Evolutionary conservation across 345 rosid genomes (phyloP).

Genomic region (Eucalyptus pauciflora): DNA sequence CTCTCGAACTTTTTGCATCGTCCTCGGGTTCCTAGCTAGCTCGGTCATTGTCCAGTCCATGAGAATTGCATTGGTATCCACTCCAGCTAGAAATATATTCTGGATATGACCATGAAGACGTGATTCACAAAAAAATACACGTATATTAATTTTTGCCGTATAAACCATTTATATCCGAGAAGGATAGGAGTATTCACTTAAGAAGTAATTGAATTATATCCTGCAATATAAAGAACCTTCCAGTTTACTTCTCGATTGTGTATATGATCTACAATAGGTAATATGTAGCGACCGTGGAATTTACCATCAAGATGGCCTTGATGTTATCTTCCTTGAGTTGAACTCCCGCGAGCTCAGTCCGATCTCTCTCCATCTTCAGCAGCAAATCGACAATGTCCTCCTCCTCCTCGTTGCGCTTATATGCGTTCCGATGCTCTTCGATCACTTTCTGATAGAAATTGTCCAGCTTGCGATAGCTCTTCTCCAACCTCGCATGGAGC

Average conservation of each 20-base stretch:
- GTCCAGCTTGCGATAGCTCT: background rate
- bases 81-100: constrained; percentile 28
- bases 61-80: constrained; percentile 2
- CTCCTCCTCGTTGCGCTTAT: background rate
- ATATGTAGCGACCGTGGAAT: background rate
- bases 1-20: constrained; percentile 23
- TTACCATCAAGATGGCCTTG: constrained; percentile 2
- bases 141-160: background rate
- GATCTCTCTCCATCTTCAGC: background rate
- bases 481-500: background rate
- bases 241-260: background rate
- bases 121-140: background rate
- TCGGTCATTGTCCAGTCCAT: constrained; percentile 41
- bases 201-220: background rate
- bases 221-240: background rate
- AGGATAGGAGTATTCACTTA: background rate
- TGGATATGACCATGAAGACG: background rate
- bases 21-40: constrained; percentile 20
- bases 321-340: background rate
- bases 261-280: background rate
- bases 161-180: background rate
- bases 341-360: background rate
- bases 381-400: constrained; percentile 10
- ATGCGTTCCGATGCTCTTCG: background rate
- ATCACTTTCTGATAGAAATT: background rate